Base-by-base conservation (phyloP, 768 basidiomycete genomes). In the Hypholoma sublateritium region DNA sequence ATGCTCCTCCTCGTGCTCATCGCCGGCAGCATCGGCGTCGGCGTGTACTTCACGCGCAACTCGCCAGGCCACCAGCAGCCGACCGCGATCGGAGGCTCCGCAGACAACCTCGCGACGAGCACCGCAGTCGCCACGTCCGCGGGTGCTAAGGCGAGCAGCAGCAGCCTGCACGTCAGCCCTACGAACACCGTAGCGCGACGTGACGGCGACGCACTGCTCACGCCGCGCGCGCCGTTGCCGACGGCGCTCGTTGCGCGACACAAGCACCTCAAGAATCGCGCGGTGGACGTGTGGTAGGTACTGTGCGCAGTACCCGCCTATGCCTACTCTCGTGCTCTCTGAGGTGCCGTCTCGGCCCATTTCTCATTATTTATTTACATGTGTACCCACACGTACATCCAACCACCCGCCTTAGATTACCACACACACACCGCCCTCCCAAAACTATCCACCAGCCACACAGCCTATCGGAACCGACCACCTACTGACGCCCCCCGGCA, bases 41-140 rank as follows among this genome's bases (percentile, higher is more conserved):
- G 84, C 34, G 80, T 81, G 70, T 87, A 81, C 59, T 56, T 84
- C 24, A 76, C 85, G 9, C 83, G 85, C 60, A 80, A 80, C 43
- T 67, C 70, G 22, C 68, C 81, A 6, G 62, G 72, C 44, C 77
- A 86, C 65, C 73, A 78, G 43, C 73, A 70, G 12, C 91, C 90
- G 4, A 83, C 71, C 4, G 82, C 81, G 8, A 68, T 92, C 53
- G 89, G 90, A 25, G 89, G 89, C 13, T 80, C 78, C 12, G 67
- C 59, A 37, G 59, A 58, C 34, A 59, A 59, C 11, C 68, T 77
- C 36, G 77, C 85, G 63, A 71, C 72, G 4, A 61, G 65, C 13
- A 32, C 28, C 28, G 28, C 28, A 5, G 62, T 65, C 1, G 43
- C 66, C 4, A 54, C 60, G 3, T 39, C 69, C 19, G 37, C 60